Conservation (phyloP, 345 rosid genomes). For the Trapa bicornis region DNA sequence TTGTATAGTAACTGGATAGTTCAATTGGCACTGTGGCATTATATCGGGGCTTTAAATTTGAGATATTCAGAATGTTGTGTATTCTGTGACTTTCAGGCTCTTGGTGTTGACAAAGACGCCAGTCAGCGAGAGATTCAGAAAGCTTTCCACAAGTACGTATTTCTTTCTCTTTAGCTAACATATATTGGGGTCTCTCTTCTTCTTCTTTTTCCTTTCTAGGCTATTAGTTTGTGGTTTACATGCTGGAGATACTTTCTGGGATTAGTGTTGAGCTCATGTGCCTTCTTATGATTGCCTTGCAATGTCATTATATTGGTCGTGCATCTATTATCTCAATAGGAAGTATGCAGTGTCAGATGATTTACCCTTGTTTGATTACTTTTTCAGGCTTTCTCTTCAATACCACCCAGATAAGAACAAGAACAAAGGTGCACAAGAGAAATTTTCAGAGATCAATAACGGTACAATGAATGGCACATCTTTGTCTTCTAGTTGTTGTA, state of each 20-base stretch:
- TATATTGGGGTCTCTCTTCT: background rate
- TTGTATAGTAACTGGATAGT: background rate
- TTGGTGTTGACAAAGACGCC: constrained; percentile 73
- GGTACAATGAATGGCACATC: constrained; percentile 26
- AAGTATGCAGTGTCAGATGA: background rate
- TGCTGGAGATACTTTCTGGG: background rate
- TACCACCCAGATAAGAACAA: constrained; percentile 95
- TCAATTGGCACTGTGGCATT: background rate
- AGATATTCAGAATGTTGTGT: background rate
- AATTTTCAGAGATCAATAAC: constrained; percentile 81
- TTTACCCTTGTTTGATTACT: background rate
- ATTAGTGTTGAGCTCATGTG: background rate
- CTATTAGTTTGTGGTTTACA: background rate
- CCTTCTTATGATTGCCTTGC: background rate
- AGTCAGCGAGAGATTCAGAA: constrained; percentile 89
- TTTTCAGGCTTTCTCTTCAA: constrained; percentile 64
- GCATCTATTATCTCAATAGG: background rate
- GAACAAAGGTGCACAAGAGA: constrained; percentile 68
- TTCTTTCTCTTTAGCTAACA: background rate
- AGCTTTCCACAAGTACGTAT: constrained; percentile 84
- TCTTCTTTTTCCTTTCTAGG: background rate
- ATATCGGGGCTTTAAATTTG: background rate
- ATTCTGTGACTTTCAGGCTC: constrained; percentile 37
- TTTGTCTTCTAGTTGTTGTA: background rate
- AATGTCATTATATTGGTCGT: background rate